Base-by-base conservation (phyloP, 2,329 filamentous ascomycete species). In the Talaromyces albobiverticillius region DNA sequence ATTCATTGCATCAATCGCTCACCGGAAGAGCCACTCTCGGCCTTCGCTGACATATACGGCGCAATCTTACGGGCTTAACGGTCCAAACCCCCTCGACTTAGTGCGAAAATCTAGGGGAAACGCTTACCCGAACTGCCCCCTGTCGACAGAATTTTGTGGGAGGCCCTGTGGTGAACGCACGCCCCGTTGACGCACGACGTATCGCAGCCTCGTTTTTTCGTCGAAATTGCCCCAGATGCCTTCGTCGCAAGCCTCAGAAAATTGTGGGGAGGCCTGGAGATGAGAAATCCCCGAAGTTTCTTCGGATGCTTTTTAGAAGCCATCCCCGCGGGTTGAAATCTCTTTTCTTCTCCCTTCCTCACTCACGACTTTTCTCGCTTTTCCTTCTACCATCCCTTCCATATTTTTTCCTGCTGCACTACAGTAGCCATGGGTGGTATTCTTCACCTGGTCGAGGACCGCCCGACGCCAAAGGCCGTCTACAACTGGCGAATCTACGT, bases 401-500 rank as follows among this genome's bases (percentile, higher is more conserved):
- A 34, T 34, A 34, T 34, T 14, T 14, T 13, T 34, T 10, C 4
- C 31, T n/a, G n/a, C n/a, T n/a, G 13, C 31, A 34, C 6, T 8
- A 14, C 31, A 34, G 13, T 3, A 8, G 9, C 13, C 4, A 31
- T 31, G 29, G 29, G n/a, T 34, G 43, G 43, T 46, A 62, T 73
- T 54, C 66, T 75, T 40, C 61, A 62, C 32, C 61, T 74, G 40
- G 64, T 70, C 43, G 71, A 75, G 61, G 72, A 75, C 57, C 64
- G 80, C 61, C 80, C 80, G 31, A 83, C 80, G 56, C 80, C 80
- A 20, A 76, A 75, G 63, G 72, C 71, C 51, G 80, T 83, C 54
- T 83, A 83, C 75, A 83, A 83, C 66, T 83, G 80, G 80, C 73
- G 79, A 50, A 78, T 83, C 46, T 83, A 82, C 61, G 68, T 75